phyloP scores from a whole-genome alignment of 164 flowering plant species.

The Kingdonia uniflora region DNA sequence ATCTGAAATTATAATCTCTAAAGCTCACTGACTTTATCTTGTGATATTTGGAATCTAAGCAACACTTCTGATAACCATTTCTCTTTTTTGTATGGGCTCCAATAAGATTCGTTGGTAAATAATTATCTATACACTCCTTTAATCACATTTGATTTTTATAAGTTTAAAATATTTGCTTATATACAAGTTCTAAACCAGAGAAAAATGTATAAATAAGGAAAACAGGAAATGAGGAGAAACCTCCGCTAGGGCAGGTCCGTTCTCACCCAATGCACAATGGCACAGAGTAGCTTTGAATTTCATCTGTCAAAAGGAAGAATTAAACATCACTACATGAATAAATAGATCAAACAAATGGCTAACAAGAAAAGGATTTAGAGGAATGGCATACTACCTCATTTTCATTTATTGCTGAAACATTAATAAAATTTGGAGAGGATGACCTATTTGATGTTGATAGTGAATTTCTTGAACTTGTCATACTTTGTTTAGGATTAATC shows the following conservation, averaged over 20 bases:
- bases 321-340: not conserved
- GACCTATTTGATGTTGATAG: slow-evolving; percentile 59
- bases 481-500: slow-evolving; percentile 58
- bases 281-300: slow-evolving; percentile 81
- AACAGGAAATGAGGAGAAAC: slow-evolving; percentile 21
- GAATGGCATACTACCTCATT: slow-evolving; percentile 50
- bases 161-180: too few species aligned
- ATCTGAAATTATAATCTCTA: too few species aligned
- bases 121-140: too few species aligned
- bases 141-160: too few species aligned
- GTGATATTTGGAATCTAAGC: too few species aligned
- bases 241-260: slow-evolving; percentile 76
- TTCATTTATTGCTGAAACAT: slow-evolving; percentile 62
- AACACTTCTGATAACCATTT: too few species aligned
- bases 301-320: slow-evolving; percentile 39
- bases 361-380: not conserved
- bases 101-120: too few species aligned
- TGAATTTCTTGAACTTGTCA: slow-evolving; percentile 49
- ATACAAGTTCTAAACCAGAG: not conserved
- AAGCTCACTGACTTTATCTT: too few species aligned
- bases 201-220: not conserved
- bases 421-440: slow-evolving; percentile 75
- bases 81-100: too few species aligned
- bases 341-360: not conserved
- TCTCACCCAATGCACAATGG: slow-evolving; percentile 56